A percentile compares a stretch with the other conserved stretches of the same genome.
Conservation (phyloP, 129 eudicot species). For the Lactuca sativa region DNA sequence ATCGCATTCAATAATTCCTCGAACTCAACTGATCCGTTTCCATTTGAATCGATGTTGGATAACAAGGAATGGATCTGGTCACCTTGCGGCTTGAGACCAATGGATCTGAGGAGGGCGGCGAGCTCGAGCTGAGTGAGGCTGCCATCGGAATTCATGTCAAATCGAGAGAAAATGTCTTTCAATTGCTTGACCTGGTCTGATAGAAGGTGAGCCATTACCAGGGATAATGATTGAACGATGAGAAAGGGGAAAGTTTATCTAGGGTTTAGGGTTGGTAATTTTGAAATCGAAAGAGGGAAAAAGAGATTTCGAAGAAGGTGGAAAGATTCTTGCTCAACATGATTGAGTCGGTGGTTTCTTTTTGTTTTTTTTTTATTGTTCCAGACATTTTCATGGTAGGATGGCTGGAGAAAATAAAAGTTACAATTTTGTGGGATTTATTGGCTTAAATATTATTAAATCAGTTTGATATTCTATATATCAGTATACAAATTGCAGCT, state of each 20-base stretch:
- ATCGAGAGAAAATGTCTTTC: conserved; percentile 45
- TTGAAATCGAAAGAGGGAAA: conserved; percentile 5
- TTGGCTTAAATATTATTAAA: background rate
- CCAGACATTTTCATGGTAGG: conserved; percentile 19
- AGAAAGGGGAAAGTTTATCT: conserved; percentile 1
- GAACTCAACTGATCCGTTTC: conserved; percentile 70
- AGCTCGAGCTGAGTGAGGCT: conserved; percentile 66
- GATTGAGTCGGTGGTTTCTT: conserved; percentile 35
- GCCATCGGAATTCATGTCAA: conserved; percentile 64
- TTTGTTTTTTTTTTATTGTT: background rate
- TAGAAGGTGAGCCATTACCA: conserved; percentile 31
- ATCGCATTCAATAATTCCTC: conserved; percentile 54
- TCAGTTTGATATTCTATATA: no score
- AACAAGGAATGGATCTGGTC: conserved; percentile 55
- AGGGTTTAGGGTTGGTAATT: conserved; percentile 20
- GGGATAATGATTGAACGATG: background rate
- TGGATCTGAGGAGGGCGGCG: conserved; percentile 59
- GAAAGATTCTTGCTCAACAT: conserved; percentile 28
- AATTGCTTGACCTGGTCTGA: conserved; percentile 45
- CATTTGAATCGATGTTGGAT: conserved; percentile 59
- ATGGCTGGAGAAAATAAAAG: background rate
- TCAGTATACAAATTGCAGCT: no score
- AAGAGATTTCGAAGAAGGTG: conserved; percentile 30
- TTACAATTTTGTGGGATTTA: conserved; percentile 18
- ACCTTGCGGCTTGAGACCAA: conserved; percentile 61